These are phyloP conservation scores for Tylopilus balloui DNA, from an alignment of 768 basidiomycete species.

Conservation along the genomic window DNA sequence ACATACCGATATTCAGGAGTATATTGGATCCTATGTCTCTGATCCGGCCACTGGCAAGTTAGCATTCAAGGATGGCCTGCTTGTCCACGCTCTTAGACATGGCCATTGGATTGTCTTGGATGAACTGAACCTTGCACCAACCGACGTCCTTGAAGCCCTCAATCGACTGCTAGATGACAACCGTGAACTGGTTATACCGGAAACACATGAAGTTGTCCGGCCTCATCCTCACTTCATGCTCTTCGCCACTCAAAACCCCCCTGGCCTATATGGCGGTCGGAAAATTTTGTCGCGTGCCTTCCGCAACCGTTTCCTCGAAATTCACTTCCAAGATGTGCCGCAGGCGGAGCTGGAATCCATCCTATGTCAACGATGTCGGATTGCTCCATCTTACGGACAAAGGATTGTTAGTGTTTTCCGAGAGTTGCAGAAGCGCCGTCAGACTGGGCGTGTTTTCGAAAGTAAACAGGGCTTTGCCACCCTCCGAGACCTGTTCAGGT, in stretches of 20 bases:
- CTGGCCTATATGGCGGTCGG: conserved; percentile 90
- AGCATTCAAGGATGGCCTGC: conserved; percentile 88
- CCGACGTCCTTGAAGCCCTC: conserved; percentile 94
- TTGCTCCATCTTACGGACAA: conserved; percentile 90
- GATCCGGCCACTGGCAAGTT: conserved; percentile 91
- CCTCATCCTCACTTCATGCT: conserved; percentile 97
- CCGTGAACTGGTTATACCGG: conserved; percentile 90
- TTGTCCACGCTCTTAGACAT: conserved; percentile 84
- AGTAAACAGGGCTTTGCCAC: conserved; percentile 97
- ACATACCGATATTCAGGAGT: conserved; percentile 99
- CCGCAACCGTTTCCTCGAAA: conserved; percentile 94
- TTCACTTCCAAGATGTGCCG: conserved; percentile 96
- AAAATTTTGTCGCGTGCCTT: conserved; percentile 95
- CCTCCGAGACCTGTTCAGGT: conserved; percentile 93
- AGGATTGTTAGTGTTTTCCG: conserved; percentile 89
- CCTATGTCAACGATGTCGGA: conserved; percentile 85
- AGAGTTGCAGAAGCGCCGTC: conserved; percentile 89
- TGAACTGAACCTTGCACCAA: conserved; percentile 95
- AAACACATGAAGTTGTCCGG: conserved; percentile 89
- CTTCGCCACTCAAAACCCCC: conserved; percentile 97
- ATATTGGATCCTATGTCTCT: conserved; percentile 93
- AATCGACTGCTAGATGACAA: conserved; percentile 97
- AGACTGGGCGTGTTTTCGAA: conserved; percentile 90
- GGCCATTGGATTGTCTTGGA: conserved; percentile 99
- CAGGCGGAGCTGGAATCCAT: conserved; percentile 91